These are phyloP conservation scores for Yarrowia galli DNA, from an alignment of 1,139 yeast genomes.

Conservation along the genomic window DNA sequence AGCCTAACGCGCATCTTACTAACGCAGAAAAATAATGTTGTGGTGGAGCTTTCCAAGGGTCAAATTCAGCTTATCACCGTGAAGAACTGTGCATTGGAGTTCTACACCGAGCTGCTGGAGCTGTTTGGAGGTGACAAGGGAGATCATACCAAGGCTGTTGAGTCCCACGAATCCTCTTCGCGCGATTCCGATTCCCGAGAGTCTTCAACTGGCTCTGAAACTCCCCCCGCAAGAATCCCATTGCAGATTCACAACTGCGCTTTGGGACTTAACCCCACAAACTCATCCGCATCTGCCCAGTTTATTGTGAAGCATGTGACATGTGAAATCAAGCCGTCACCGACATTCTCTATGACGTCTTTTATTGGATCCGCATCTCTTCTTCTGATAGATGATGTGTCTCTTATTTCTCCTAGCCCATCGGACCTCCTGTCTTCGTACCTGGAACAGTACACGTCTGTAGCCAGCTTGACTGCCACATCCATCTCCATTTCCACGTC, in stretches of 20 bases:
- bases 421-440: conserved; percentile 1
- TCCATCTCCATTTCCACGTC: neutral
- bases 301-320: conserved; percentile 27
- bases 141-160: neutral
- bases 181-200: neutral
- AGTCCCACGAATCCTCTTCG: neutral
- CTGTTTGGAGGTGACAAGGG: conserved; percentile 43
- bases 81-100: conserved; percentile 46
- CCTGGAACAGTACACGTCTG: conserved; percentile 34
- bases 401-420: neutral
- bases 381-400: conserved; percentile 47
- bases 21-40: conserved; percentile 22
- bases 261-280: conserved; percentile 7
- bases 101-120: conserved; percentile 46
- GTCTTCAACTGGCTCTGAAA: neutral
- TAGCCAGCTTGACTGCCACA: conserved; percentile 22
- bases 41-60: conserved; percentile 42
- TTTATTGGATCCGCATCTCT: conserved; percentile 46
- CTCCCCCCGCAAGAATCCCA: conserved; percentile 4
- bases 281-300: conserved; percentile 13
- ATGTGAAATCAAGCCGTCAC: conserved; percentile 8
- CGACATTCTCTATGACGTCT: conserved; percentile 25
- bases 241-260: conserved; percentile 29
- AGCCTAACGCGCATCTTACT: neutral
- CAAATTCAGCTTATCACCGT: conserved; percentile 43